Evolutionary conservation across 495 filamentous ascomycete genomes (phyloP), one percentile per base, ranked within the genome.

Genomic region (Neurospora tetrasperma): DNA sequence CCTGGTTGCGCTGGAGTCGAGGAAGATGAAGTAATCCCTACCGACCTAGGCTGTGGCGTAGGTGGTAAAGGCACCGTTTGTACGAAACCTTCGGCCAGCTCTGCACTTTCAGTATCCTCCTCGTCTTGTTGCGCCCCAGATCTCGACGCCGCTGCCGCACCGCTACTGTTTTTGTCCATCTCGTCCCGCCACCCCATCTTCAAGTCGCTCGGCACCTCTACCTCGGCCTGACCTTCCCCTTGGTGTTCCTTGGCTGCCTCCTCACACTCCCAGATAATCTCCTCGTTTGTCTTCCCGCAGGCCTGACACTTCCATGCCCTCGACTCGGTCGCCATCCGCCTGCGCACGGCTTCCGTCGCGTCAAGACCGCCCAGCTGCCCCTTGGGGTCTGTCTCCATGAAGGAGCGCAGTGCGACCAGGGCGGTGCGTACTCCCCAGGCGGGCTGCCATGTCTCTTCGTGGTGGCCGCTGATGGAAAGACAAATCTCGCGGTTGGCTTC

Each of bases 381-480:
- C 71, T 84, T 85, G 2, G 88, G 86, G 71, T 91, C 90, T 27
- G 88, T 90, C 77, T 92, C 91, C 91, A 93, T 93, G 79, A 93
- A 93, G 38, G 83, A 84, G 44, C 91, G 82, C 41, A 92, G 84
- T 18, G 91, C 91, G 14, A 92, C 89, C 39, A 93, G 83, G 9
- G 91, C 91, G 2, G 91, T 93, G 69, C 96, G 86, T 8, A 99
- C 89, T 0, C 96, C 95, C 96, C 96, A 99, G 1, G 96, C 96
- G 2, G 96, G 96, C 86, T 97, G 94, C 96, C 96, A 99, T 35
- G 91, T 95, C 82, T 99, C 96, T 81, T 97, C 96, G 82, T 99
- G 96, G 82, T 98, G 95, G 10, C 94, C 96, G 42, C 88, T 91
- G 79, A 99, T 99, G 71, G 87, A 90, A 7, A 99, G 88, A 79